phyloP scores from a whole-genome alignment of 164 flowering plant genomes.

The Tetracentron sinense region DNA sequence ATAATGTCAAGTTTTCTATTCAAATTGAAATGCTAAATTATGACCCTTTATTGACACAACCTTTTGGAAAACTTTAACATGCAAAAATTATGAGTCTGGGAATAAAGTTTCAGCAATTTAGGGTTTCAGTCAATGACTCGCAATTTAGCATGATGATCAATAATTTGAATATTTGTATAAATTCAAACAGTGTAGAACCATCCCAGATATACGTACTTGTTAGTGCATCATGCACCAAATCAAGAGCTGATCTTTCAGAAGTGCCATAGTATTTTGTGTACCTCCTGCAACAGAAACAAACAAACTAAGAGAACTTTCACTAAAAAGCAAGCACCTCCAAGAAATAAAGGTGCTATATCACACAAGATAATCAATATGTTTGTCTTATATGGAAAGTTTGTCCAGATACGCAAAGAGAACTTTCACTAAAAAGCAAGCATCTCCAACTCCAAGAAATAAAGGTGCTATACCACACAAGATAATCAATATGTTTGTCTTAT shows the following conservation, averaged over 20 bases:
- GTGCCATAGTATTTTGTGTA: slow-evolving; percentile 94
- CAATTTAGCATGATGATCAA: neutral
- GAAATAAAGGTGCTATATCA: too few species aligned
- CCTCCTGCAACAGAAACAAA: slow-evolving; percentile 54
- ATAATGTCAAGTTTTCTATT: slow-evolving; percentile 2
- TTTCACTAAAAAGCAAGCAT: neutral
- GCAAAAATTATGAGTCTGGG: neutral
- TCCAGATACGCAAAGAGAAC: neutral
- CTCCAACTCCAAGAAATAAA: too few species aligned
- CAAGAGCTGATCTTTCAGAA: slow-evolving; percentile 72
- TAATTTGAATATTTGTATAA: neutral
- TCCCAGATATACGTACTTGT: slow-evolving; percentile 51
- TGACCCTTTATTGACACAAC: neutral
- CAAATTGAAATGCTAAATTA: neutral
- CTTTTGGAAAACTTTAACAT: neutral
- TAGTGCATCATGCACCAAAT: slow-evolving; percentile 84
- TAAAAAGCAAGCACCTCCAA: neutral
- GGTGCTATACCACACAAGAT: too few species aligned
- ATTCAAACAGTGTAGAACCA: neutral
- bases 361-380: too few species aligned
- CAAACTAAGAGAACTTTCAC: neutral
- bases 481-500: neutral
- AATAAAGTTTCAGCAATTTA: neutral
- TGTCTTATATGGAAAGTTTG: neutral
- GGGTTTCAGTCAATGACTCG: neutral